Conservation (phyloP, 192 early-diverging fungal species). For the Allomyces arbusculus region DNA sequence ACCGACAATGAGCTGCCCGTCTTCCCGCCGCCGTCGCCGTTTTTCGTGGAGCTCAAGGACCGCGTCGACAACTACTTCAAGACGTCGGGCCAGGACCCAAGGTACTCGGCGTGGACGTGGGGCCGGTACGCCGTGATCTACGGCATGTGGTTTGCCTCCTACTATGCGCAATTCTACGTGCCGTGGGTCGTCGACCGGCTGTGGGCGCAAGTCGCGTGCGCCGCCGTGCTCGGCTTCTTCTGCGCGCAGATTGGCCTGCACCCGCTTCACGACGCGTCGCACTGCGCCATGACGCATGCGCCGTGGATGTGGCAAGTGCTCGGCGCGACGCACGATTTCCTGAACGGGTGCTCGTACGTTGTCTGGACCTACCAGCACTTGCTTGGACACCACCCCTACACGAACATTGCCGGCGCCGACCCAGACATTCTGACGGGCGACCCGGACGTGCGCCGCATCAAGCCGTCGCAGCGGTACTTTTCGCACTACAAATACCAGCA, state of each 20-base stretch:
- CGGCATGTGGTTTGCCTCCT: slow-evolving; percentile 13
- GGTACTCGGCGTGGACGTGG: slow-evolving; percentile 15
- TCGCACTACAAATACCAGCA: slow-evolving; percentile 25
- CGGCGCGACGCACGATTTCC: slow-evolving; percentile 32
- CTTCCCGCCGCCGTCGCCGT: slow-evolving; percentile 23
- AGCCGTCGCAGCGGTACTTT: slow-evolving; percentile 26
- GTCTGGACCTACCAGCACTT: slow-evolving; percentile 37
- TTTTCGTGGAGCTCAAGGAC: slow-evolving; percentile 22
- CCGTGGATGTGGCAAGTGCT: slow-evolving; percentile 30
- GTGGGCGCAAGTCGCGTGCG: slow-evolving; percentile 20
- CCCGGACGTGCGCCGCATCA: slow-evolving; percentile 30
- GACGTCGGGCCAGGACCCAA: slow-evolving; percentile 16
- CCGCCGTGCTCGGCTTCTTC: slow-evolving; percentile 23
- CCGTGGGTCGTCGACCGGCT: slow-evolving; percentile 19
- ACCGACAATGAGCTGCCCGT: slow-evolving; percentile 20
- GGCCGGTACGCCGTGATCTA: slow-evolving; percentile 25
- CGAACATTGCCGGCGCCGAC: slow-evolving; percentile 31
- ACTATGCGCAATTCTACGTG: slow-evolving; percentile 22
- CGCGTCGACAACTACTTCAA: slow-evolving; percentile 28
- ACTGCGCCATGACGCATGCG: slow-evolving; percentile 26
- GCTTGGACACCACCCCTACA: slow-evolving; percentile 35
- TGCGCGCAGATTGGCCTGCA: slow-evolving; percentile 30
- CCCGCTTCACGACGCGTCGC: slow-evolving; percentile 32
- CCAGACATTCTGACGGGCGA: slow-evolving; percentile 25
- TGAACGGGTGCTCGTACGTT: slow-evolving; percentile 31